Conservation (phyloP, 495 filamentous ascomycete species). For the Parmelia sp. region DNA sequence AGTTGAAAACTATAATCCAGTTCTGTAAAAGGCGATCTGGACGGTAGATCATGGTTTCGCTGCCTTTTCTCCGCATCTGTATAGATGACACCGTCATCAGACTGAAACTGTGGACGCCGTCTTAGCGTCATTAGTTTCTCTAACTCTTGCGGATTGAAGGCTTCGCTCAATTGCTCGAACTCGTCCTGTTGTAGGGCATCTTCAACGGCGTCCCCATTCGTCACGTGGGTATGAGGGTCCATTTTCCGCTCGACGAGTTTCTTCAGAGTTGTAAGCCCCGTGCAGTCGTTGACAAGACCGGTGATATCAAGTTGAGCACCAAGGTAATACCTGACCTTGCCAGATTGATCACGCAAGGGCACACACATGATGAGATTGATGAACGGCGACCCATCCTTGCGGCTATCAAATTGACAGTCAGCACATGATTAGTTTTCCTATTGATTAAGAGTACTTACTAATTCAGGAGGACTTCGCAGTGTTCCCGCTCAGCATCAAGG, state of each 20-base stretch:
- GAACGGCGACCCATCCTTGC: slow-evolving; percentile 57
- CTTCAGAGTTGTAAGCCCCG: slow-evolving; percentile 49
- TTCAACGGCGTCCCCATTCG: slow-evolving; percentile 13
- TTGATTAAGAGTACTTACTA: slow-evolving; percentile 50
- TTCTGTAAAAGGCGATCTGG: slow-evolving; percentile 5
- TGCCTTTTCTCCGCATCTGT: background rate
- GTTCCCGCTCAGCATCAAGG: slow-evolving; percentile 51
- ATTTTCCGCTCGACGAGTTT: slow-evolving; percentile 33
- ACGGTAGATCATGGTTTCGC: background rate
- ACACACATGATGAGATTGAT: slow-evolving; percentile 60
- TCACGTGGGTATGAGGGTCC: background rate
- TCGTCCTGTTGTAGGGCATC: slow-evolving; percentile 27
- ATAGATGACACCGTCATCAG: slow-evolving; percentile 7
- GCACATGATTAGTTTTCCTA: no score
- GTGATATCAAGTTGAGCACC: slow-evolving; percentile 57
- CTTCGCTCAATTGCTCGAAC: slow-evolving; percentile 52
- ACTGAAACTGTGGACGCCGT: slow-evolving; percentile 24
- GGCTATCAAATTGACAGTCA: slow-evolving; percentile 31
- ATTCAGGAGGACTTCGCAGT: slow-evolving; percentile 62
- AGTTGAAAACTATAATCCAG: slow-evolving; percentile 14
- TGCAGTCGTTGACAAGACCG: slow-evolving; percentile 46
- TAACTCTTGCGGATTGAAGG: slow-evolving; percentile 52
- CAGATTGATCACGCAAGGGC: slow-evolving; percentile 54
- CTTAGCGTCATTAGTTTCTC: slow-evolving; percentile 36
- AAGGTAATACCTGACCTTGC: slow-evolving; percentile 55